These are phyloP conservation scores for Talaromyces sp. DNA, from an alignment of 2,329 filamentous ascomycete genomes.

Conservation along the genomic window DNA sequence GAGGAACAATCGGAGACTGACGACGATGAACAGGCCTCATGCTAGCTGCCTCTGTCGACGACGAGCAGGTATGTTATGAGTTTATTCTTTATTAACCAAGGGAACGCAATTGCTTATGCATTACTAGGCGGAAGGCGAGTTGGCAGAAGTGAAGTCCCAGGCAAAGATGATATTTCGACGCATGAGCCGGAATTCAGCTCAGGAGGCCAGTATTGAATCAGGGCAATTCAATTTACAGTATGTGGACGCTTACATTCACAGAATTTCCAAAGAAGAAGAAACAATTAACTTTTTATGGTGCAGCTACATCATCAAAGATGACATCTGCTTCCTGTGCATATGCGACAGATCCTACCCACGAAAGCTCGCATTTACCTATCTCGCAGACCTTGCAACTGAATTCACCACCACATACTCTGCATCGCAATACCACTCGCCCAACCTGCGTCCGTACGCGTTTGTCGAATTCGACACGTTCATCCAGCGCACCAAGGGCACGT, in stretches of 20 bases:
- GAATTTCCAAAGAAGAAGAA: neutral
- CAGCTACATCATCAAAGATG: slow-evolving; percentile 78
- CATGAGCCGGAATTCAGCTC: slow-evolving; percentile 80
- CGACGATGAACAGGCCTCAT: slow-evolving; percentile 64
- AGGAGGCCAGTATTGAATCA: slow-evolving; percentile 87
- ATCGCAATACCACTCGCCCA: slow-evolving; percentile 65
- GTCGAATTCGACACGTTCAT: slow-evolving; percentile 99
- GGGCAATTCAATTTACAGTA: slow-evolving; percentile 82
- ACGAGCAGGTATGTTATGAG: slow-evolving; percentile 60
- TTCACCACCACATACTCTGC: slow-evolving; percentile 80
- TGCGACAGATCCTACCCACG: slow-evolving; percentile 91
- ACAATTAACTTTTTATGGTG: neutral
- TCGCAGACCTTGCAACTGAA: slow-evolving; percentile 83
- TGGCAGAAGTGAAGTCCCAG: slow-evolving; percentile 84
- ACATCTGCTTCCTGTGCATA: slow-evolving; percentile 88
- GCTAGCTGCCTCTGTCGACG: slow-evolving; percentile 90
- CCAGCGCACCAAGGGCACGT: slow-evolving; percentile 83
- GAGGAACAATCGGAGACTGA: neutral
- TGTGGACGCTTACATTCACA: slow-evolving; percentile 21
- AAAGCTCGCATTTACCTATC: slow-evolving; percentile 97
- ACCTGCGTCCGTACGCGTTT: slow-evolving; percentile 86
- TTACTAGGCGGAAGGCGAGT: slow-evolving; percentile 60
- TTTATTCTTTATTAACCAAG: neutral
- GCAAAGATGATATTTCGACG: slow-evolving; percentile 85
- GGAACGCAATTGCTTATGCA: neutral